phyloP scores from a whole-genome alignment of 768 basidiomycete species.

The Mycena pura region DNA sequence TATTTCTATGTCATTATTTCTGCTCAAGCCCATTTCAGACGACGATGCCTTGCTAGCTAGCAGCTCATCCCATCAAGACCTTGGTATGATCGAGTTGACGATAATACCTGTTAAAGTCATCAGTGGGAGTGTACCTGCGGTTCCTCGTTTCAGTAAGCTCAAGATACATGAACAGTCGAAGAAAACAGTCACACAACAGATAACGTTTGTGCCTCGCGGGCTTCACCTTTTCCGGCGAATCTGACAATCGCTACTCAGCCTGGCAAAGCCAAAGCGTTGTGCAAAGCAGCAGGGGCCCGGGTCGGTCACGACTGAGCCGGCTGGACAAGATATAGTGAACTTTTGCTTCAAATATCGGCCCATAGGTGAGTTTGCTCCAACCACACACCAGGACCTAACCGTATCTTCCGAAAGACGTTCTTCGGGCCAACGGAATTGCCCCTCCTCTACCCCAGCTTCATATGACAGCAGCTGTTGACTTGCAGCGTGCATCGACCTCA shows the following conservation, averaged over 20 bases:
- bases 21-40: conserved; percentile 11
- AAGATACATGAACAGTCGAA: conserved; percentile 18
- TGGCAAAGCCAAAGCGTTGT: neutral
- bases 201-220: neutral
- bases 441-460: neutral
- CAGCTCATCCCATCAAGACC: neutral
- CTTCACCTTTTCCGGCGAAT: neutral
- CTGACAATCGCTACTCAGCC: neutral
- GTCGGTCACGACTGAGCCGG: neutral
- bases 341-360: conserved; percentile 19
- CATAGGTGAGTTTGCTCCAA: neutral
- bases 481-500: neutral
- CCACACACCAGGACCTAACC: neutral
- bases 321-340: neutral
- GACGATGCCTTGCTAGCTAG: conserved; percentile 27
- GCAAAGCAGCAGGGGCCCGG: neutral
- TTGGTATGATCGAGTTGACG: neutral
- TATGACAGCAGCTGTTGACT: neutral
- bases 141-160: conserved; percentile 34
- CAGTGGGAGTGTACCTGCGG: fast-evolving
- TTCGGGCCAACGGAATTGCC: conserved; percentile 18
- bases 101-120: neutral
- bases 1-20: neutral
- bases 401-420: neutral
- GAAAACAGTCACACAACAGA: conserved; percentile 24